Evolutionary conservation across 2,329 filamentous ascomycete genomes (phyloP), one percentile per base, ranked within the genome.

Genomic region (Fusarium tupiense): DNA sequence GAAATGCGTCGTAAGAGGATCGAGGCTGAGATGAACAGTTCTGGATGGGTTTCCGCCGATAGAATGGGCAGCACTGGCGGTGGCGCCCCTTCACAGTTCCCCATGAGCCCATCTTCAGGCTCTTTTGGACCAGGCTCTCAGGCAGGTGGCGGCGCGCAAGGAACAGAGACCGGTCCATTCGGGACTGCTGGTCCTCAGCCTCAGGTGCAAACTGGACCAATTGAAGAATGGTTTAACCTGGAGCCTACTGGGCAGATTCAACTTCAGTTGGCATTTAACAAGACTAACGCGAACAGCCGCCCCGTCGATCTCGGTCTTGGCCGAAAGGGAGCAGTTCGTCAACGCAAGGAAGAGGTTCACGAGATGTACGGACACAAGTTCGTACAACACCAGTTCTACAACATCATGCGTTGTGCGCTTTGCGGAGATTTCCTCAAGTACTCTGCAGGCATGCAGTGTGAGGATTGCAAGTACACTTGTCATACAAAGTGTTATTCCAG

Each of bases 331-430:
- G 96, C 96, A 73, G 95, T 99, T 76, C 94, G 96, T 76, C 96
- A 99, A 85, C 94, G 94, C 80, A 99, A 99, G 86, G 96, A 99
- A 83, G 95, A 98, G 80, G 92, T 99, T 9, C 94, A 98, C 85
- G 96, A 99, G 85, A 98, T 98, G 88, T 98, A 98, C 82, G 96
- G 96, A 56, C 96, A 99, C 91, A 99, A 98, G 85, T 99, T 99
- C 81, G 92, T 98, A 64, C 94, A 96, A 80, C 95, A 98, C 82
- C 96, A 98, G 83, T 99, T 99, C 84, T 99, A 98, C 91, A 99
- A 98, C 88, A 98, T 99, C 81, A 99, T 99, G 96, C 96, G 96
- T 72, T 99, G 96, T 84, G 96, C 96, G 20, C 91, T 98, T 41
- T 99, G 96, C 82, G 96, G 95, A 69, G 96, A 99, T 77, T 98